Conservation (phyloP, 1,284 basidiomycete species). For the Apiotrichum montevideense region DNA sequence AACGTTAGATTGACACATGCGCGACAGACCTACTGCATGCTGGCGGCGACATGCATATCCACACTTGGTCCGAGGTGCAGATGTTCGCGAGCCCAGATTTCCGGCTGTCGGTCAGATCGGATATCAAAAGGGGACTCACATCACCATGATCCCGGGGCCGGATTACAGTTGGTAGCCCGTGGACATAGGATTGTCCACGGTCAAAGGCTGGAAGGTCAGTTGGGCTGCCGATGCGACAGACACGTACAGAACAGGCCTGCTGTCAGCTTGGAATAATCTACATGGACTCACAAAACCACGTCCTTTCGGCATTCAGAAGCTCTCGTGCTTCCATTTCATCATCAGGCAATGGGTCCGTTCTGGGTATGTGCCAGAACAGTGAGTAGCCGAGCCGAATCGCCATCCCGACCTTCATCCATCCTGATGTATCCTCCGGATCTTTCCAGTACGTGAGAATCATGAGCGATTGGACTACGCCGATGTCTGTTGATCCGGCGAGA, state of each 20-base stretch:
- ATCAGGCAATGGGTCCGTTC: conserved; percentile 22
- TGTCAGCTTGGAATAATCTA: neutral
- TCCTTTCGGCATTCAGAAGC: conserved; percentile 32
- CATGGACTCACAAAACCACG: conserved; percentile 34
- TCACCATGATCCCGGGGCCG: conserved; percentile 26
- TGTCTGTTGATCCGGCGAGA: conserved; percentile 20
- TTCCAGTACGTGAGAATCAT: conserved; percentile 41
- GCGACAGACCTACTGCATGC: conserved; percentile 24
- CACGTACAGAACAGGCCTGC: conserved; percentile 29
- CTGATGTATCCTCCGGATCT: conserved; percentile 25
- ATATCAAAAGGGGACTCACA: conserved; percentile 10
- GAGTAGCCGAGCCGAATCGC: conserved; percentile 32
- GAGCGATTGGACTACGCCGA: conserved; percentile 31
- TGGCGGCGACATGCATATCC: conserved; percentile 33
- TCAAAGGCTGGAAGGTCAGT: conserved; percentile 23
- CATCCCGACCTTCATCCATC: conserved; percentile 32
- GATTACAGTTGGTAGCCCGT: conserved; percentile 28
- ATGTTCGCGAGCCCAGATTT: conserved; percentile 30
- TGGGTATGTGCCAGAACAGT: conserved; percentile 27
- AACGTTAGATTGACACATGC: neutral
- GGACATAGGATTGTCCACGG: conserved; percentile 24
- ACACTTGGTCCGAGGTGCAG: conserved; percentile 27
- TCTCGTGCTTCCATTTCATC: conserved; percentile 28
- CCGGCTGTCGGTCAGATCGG: conserved; percentile 15
- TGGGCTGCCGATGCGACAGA: neutral